These are phyloP conservation scores for Pelargonium cotyledonis DNA, from an alignment of 441 rosid genomes.

Conservation along the genomic window DNA sequence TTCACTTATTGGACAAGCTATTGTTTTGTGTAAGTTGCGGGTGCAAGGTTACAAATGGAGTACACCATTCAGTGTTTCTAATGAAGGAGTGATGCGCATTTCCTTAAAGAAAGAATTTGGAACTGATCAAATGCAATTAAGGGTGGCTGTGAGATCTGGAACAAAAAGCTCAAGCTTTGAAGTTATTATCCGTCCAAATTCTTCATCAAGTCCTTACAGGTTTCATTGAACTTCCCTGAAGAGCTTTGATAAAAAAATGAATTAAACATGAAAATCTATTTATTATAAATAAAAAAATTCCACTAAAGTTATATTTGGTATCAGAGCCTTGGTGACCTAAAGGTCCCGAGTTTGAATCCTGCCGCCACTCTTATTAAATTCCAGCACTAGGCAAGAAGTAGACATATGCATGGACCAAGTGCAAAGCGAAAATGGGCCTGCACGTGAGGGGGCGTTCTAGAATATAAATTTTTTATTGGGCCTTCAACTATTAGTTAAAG, in stretches of 20 bases:
- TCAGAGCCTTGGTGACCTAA: not conserved
- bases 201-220: conserved; percentile 94
- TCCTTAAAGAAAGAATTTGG: conserved; percentile 55
- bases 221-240: conserved; percentile 22
- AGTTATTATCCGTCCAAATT: conserved; percentile 87
- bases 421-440: too few relatives aligned
- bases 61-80: conserved; percentile 69
- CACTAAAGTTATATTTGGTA: not conserved
- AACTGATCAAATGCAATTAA: conserved; percentile 47
- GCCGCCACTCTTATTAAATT: not conserved
- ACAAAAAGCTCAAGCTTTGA: conserved; percentile 83
- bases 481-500: too few relatives aligned
- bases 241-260: not conserved
- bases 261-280: not conserved
- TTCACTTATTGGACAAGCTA: conserved; percentile 15
- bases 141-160: conserved; percentile 91
- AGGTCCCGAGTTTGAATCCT: not conserved
- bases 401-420: too few relatives aligned
- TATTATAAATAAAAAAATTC: not conserved
- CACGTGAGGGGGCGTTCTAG: too few relatives aligned
- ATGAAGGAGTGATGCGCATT: conserved; percentile 81
- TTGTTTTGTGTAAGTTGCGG: conserved; percentile 50
- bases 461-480: too few relatives aligned
- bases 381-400: too few relatives aligned
- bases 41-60: conserved; percentile 87